Conservation (phyloP, 2,329 filamentous ascomycete genomes). For the Beauveria sp. region DNA sequence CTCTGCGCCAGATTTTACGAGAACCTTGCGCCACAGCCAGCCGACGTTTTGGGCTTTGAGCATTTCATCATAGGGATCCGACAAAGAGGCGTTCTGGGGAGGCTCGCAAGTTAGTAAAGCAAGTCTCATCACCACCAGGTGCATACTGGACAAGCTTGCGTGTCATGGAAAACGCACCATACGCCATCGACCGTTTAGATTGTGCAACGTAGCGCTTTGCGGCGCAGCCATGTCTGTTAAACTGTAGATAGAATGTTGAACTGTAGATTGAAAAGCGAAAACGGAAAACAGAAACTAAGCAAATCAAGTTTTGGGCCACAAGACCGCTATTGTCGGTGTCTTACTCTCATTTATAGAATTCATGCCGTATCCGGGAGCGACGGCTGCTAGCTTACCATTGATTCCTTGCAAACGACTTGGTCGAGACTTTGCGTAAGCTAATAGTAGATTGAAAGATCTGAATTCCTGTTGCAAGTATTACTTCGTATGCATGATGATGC, state of each 20-base stretch:
- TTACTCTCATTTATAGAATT: background rate
- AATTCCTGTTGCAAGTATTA: no score
- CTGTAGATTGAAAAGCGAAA: background rate
- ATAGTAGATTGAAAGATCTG: background rate
- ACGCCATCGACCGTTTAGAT: background rate
- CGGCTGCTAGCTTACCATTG: no score
- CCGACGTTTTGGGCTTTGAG: background rate
- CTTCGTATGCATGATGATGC: no score
- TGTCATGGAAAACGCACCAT: background rate
- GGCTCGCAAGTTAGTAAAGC: background rate
- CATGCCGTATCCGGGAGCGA: no score
- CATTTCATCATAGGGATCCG: slow-evolving; percentile 3
- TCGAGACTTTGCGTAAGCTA: background rate
- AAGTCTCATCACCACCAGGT: no score
- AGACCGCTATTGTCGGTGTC: background rate
- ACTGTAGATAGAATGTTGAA: background rate
- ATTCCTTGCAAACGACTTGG: no score
- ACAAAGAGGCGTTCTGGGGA: background rate
- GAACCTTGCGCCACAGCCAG: slow-evolving; percentile 3
- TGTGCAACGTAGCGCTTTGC: background rate
- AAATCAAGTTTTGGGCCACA: background rate
- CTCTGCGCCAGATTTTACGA: background rate
- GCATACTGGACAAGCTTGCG: no score
- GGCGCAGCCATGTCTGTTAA: background rate
- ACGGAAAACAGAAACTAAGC: background rate